phyloP scores from a whole-genome alignment of 768 basidiomycete genomes.

The Neoboletus subvelutipes region DNA sequence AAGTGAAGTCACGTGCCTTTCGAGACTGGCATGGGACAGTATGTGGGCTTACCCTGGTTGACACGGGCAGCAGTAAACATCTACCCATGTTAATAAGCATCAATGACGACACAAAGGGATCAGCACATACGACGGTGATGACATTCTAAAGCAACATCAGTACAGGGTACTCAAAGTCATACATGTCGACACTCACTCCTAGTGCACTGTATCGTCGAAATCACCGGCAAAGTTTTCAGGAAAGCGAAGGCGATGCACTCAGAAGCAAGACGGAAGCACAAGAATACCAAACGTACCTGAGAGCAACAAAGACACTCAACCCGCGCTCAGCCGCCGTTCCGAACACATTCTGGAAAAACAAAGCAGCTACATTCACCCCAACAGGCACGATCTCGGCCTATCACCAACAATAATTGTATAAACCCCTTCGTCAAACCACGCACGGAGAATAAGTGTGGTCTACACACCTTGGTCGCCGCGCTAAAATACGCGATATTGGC shows the following conservation, averaged over 20 bases:
- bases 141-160: conserved; percentile 27
- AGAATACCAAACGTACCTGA: conserved; percentile 39
- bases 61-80: conserved; percentile 53
- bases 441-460: too few relatives aligned
- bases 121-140: conserved; percentile 28
- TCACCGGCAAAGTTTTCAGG: background rate
- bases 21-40: background rate
- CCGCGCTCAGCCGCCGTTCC: conserved; percentile 44
- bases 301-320: conserved; percentile 40
- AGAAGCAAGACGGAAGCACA: background rate
- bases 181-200: conserved; percentile 22
- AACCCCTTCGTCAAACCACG: background rate
- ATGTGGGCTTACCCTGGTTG: conserved; percentile 42
- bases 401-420: background rate
- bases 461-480: conserved; percentile 23
- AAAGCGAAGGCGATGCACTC: background rate
- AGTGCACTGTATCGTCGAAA: conserved; percentile 30
- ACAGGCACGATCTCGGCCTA: conserved; percentile 46
- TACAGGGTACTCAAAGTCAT: background rate
- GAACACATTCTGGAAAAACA: conserved; percentile 62
- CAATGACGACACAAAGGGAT: background rate
- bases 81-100: conserved; percentile 24
- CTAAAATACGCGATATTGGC: conserved; percentile 61
- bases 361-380: conserved; percentile 53
- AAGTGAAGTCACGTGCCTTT: background rate